Evolutionary conservation across 495 filamentous ascomycete genomes (phyloP).

Genomic region (Talaromyces borbonicus): DNA sequence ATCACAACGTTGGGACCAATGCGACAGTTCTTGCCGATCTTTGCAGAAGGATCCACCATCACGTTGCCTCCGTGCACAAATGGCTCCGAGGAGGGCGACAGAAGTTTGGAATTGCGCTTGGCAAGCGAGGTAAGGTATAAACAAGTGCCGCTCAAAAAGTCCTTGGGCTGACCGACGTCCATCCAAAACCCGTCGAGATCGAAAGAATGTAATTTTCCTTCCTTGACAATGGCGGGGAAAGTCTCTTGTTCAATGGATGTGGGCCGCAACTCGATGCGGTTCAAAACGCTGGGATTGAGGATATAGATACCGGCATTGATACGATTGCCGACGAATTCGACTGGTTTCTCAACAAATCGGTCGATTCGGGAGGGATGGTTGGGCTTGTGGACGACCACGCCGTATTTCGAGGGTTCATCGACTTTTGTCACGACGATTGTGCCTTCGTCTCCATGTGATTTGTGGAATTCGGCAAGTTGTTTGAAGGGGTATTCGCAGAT

Average conservation of each 20-base stretch:
- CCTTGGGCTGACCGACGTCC: constrained; percentile 98
- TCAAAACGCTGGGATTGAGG: constrained; percentile 83
- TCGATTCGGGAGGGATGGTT: constrained; percentile 88
- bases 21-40: constrained; percentile 97
- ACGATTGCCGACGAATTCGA: constrained; percentile 97
- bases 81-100: constrained; percentile 62
- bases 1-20: constrained; percentile 98
- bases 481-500: constrained; percentile 98
- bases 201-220: constrained; percentile 92
- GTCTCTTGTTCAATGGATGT: constrained; percentile 99
- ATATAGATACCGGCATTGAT: constrained; percentile 99
- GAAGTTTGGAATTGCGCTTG: constrained; percentile 83
- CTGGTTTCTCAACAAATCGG: constrained; percentile 98
- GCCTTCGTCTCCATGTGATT: constrained; percentile 83
- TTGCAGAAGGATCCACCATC: constrained; percentile 87
- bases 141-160: constrained; percentile 95
- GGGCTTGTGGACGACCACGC: constrained; percentile 97
- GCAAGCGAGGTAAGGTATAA: constrained; percentile 90
- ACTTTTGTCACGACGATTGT: constrained; percentile 99
- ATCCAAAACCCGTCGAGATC: constrained; percentile 99
- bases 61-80: constrained; percentile 95
- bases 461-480: constrained; percentile 81
- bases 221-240: constrained; percentile 88
- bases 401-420: constrained; percentile 98
- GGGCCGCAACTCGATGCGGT: constrained; percentile 89